Evolutionary conservation across 805 yeast genomes (phyloP).

Genomic region (Candida silvicultrix): DNA sequence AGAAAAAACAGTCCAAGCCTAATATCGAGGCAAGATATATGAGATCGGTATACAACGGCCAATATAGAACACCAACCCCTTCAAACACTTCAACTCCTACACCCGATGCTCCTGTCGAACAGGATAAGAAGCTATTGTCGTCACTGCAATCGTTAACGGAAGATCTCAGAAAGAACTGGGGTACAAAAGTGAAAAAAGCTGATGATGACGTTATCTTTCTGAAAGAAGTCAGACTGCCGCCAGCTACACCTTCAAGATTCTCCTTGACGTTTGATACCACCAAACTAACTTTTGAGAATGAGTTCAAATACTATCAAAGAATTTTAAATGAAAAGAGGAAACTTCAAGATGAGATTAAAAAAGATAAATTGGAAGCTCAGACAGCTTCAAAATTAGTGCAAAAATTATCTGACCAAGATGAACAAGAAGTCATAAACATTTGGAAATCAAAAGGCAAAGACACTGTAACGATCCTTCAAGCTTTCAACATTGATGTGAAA

Average conservation of each 20-base stretch:
- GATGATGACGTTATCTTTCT: conserved; percentile 14
- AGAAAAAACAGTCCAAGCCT: conserved; percentile 9
- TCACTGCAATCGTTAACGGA: conserved; percentile 3
- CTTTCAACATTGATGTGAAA: conserved; percentile 49
- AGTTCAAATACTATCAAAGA: conserved; percentile 37
- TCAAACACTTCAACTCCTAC: conserved; percentile 13
- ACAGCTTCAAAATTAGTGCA: conserved; percentile 21
- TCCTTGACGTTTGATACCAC: conserved; percentile 22
- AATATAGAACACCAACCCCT: conserved; percentile 27
- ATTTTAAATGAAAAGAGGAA: conserved; percentile 36
- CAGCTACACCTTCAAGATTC: conserved; percentile 12
- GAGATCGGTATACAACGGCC: conserved; percentile 27
- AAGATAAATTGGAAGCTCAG: conserved; percentile 28
- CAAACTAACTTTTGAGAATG: conserved; percentile 24
- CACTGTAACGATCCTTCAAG: conserved; percentile 21
- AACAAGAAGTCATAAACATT: conserved; percentile 19
- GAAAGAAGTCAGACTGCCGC: conserved; percentile 14
- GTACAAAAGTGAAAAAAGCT: background rate
- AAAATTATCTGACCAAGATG: conserved; percentile 16
- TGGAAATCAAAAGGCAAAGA: conserved; percentile 22
- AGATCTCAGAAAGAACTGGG: conserved; percentile 2
- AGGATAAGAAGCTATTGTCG: conserved; percentile 1
- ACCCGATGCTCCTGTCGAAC: conserved; percentile 17
- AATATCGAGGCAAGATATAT: conserved; percentile 22
- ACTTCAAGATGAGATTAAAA: conserved; percentile 28